Evolutionary conservation across 768 basidiomycete genomes (phyloP).

Genomic region (Boletus subcaerulescens): DNA sequence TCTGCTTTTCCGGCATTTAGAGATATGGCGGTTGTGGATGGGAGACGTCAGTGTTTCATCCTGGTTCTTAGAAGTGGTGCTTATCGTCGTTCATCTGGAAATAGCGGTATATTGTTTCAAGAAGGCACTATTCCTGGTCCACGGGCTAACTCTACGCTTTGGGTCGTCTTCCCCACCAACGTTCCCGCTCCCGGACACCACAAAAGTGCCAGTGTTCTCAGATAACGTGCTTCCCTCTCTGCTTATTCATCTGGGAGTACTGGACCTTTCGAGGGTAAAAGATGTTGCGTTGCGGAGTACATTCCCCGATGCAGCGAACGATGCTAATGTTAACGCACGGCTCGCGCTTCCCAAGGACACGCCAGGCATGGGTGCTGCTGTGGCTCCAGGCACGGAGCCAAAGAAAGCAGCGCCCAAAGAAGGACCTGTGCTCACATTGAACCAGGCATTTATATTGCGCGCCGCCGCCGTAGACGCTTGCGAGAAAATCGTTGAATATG

Average conservation of each 20-base stretch:
- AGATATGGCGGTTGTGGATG: slow-evolving; percentile 70
- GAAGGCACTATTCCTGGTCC: slow-evolving; percentile 81
- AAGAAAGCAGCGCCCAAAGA: slow-evolving; percentile 33
- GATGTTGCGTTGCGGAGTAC: slow-evolving; percentile 41
- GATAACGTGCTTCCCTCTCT: slow-evolving; percentile 87
- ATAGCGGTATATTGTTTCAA: slow-evolving; percentile 87
- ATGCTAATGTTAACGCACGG: slow-evolving; percentile 38
- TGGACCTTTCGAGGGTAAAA: slow-evolving; percentile 54
- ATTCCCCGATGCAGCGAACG: slow-evolving; percentile 48
- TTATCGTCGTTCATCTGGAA: background rate
- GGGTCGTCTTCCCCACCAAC: slow-evolving; percentile 47
- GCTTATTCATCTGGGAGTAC: slow-evolving; percentile 69
- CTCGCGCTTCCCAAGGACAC: slow-evolving; percentile 33
- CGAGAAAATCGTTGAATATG: slow-evolving; percentile 59
- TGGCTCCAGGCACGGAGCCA: slow-evolving; percentile 13
- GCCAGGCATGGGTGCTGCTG: background rate
- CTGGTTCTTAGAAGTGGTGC: background rate
- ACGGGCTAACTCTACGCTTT: slow-evolving; percentile 68
- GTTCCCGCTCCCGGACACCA: slow-evolving; percentile 62
- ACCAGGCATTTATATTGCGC: slow-evolving; percentile 71
- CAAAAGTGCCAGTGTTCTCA: slow-evolving; percentile 61
- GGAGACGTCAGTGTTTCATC: slow-evolving; percentile 45
- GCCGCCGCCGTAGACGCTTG: slow-evolving; percentile 81
- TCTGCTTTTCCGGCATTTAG: slow-evolving; percentile 77
- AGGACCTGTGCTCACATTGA: slow-evolving; percentile 52